Percentiles rank a stretch among this genome's conserved stretches.
phyloP scores from a whole-genome alignment of 768 basidiomycete species.

The Termitomyces sp. region DNA sequence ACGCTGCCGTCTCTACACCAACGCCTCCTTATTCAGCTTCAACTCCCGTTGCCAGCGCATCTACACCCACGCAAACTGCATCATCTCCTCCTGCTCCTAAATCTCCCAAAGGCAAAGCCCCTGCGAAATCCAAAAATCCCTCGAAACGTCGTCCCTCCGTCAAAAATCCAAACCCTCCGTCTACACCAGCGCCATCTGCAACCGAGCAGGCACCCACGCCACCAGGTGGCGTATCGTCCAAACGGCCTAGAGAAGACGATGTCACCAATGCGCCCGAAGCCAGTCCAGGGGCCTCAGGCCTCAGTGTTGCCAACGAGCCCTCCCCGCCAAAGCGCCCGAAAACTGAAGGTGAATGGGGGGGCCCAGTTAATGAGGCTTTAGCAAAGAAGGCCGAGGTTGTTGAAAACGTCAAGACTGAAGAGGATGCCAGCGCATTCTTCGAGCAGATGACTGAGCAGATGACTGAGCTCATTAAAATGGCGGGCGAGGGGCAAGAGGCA shows the following conservation, averaged over 20 bases:
- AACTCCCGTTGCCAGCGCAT: slow-evolving; percentile 39
- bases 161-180: slow-evolving; percentile 20
- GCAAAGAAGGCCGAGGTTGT: slow-evolving; percentile 37
- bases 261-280: slow-evolving; percentile 25
- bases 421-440: slow-evolving; percentile 61
- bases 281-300: slow-evolving; percentile 25
- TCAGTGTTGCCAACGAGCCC: slow-evolving; percentile 39
- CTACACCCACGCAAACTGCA: slow-evolving; percentile 51
- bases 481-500: slow-evolving; percentile 42
- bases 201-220: slow-evolving; percentile 19
- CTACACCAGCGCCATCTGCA: slow-evolving; percentile 18
- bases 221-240: slow-evolving; percentile 27
- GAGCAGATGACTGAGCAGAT: slow-evolving; percentile 62
- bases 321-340: slow-evolving; percentile 72
- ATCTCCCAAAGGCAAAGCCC: slow-evolving; percentile 61
- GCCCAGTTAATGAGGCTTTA: slow-evolving; percentile 49
- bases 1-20: slow-evolving; percentile 27
- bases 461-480: slow-evolving; percentile 58
- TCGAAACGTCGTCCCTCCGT: slow-evolving; percentile 32
- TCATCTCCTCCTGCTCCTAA: slow-evolving; percentile 67
- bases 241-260: slow-evolving; percentile 57
- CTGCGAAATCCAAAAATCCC: slow-evolving; percentile 42
- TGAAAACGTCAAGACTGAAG: slow-evolving; percentile 59
- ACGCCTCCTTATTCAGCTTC: slow-evolving; percentile 45
- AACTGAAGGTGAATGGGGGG: slow-evolving; percentile 76